Evolutionary conservation across 192 early-diverging fungal genomes (phyloP).

Genomic region (Coemansia sp.): DNA sequence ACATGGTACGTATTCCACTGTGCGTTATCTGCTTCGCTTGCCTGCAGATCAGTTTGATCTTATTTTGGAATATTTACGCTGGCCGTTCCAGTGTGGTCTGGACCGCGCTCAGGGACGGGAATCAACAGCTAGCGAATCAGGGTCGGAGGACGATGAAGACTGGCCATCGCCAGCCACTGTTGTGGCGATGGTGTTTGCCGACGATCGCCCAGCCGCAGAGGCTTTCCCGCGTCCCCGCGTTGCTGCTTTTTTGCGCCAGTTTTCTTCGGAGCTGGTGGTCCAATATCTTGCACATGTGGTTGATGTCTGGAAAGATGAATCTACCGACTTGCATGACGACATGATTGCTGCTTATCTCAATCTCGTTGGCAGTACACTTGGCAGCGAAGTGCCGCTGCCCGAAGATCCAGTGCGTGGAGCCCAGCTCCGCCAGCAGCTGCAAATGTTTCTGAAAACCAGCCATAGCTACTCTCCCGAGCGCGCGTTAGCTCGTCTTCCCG

Average conservation of each 20-base stretch:
- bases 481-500: slow-evolving; percentile 71
- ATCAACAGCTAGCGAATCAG: slow-evolving; percentile 15
- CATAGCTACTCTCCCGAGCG: slow-evolving; percentile 71
- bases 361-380: slow-evolving; percentile 47
- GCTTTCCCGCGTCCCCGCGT: slow-evolving; percentile 62
- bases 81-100: slow-evolving; percentile 70
- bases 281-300: slow-evolving; percentile 84
- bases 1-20: slow-evolving; percentile 63
- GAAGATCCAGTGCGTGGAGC: neutral
- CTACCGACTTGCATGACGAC: slow-evolving; percentile 74
- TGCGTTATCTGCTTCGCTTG: slow-evolving; percentile 76
- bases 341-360: slow-evolving; percentile 79
- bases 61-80: slow-evolving; percentile 78
- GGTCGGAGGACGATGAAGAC: slow-evolving; percentile 28
- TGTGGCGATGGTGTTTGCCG: slow-evolving; percentile 52
- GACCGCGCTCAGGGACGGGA: slow-evolving; percentile 32
- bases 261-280: slow-evolving; percentile 65
- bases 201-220: slow-evolving; percentile 58
- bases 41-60: slow-evolving; percentile 75
- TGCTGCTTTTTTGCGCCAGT: slow-evolving; percentile 65
- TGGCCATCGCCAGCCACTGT: slow-evolving; percentile 25
- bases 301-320: slow-evolving; percentile 62
- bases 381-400: neutral
- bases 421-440: slow-evolving; percentile 43
- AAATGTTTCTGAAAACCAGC: slow-evolving; percentile 70